Percentiles rank a stretch among this genome's conserved stretches.
Evolutionary conservation across 202 grass and related monocot genomes (phyloP).

Genomic region (Setaria italica): DNA sequence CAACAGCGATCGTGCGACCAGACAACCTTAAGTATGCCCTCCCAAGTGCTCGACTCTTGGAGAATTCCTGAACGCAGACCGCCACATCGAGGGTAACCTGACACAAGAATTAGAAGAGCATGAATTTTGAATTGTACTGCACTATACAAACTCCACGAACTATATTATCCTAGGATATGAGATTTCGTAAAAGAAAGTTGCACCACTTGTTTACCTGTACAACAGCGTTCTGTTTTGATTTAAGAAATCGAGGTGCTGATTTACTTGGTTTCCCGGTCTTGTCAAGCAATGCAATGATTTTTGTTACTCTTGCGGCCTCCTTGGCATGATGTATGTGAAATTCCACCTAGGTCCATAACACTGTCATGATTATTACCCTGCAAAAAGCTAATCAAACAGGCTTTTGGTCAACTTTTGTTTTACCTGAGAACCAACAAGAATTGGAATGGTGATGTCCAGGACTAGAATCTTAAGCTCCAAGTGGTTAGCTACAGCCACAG

Average conservation of each 20-base stretch:
- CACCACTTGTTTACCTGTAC: conserved; percentile 62
- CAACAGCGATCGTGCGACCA: conserved; percentile 81
- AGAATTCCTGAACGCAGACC: conserved; percentile 50
- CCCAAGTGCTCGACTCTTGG: conserved; percentile 76
- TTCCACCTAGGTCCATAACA: conserved; percentile 69
- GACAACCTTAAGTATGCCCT: conserved; percentile 75
- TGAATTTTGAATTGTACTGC: conserved; percentile 17
- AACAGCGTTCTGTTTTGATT: conserved; percentile 85
- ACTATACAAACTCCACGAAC: conserved; percentile 8
- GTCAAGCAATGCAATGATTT: conserved; percentile 81
- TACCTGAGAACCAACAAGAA: conserved; percentile 90
- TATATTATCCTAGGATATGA: background rate
- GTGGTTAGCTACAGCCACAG: conserved; percentile 57
- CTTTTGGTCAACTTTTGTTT: conserved; percentile 30
- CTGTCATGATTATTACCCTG: conserved; percentile 33
- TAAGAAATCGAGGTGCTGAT: conserved; percentile 79
- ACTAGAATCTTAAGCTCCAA: conserved; percentile 88
- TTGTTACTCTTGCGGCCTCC: conserved; percentile 71
- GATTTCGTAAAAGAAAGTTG: background rate
- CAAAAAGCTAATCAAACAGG: conserved; percentile 33
- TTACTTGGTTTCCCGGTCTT: conserved; percentile 83
- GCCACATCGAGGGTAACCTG: conserved; percentile 18
- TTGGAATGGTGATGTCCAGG: conserved; percentile 71
- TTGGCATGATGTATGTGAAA: conserved; percentile 99
- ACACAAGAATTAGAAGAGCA: background rate